Base-by-base conservation (phyloP, 2,329 filamentous ascomycete genomes). In the Penicillium paneum region DNA sequence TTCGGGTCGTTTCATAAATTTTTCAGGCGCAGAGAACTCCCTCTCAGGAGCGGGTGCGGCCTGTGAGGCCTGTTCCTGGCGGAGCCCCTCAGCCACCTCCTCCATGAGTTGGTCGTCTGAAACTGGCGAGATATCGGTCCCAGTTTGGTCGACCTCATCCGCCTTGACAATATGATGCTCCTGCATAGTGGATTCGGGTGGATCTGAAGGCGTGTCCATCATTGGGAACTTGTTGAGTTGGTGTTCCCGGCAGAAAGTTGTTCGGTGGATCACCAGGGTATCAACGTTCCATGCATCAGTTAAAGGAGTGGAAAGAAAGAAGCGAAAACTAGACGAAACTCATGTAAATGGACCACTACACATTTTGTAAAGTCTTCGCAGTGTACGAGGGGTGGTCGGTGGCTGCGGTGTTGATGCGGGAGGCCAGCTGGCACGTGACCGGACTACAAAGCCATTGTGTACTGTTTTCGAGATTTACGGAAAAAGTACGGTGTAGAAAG, bases 111-210 rank as follows among this genome's bases (percentile, higher is more conserved):
- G 72, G 39, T 75, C 74, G 54, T 76, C 74, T 21, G 75, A 68
- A n/a, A 77, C 67, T 21, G 76, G 67, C 4, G 70, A 71, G 38
- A 79, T 78, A 55, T 78, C 75, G 26, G 75, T 74, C 39, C 77
- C 77, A 10, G 73, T 72, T 57, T 78, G 74, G 54, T 80, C 78
- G 24, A 80, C 71, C 58, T 80, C 78, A 64, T 80, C 78, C 13
- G 78, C 78, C 58, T 74, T 77, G 36, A 79, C 75, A 49, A 79
- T 72, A 44, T 75, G 71, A 39, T 75, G 71, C 34, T 71, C 70
- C 32, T 66, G 56, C 61, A 67, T 59, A 35, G 62, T 58, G 32
- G 52, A 44, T 44, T 68, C 67, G 35, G 42, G 24, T 28, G 66
- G 55, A n/a, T 57, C 56, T 35, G 63, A 26, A 8, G 63, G 24